Evolutionary conservation across 169 alveolate genomes (phyloP).

Genomic region (Plasmodium inui): DNA sequence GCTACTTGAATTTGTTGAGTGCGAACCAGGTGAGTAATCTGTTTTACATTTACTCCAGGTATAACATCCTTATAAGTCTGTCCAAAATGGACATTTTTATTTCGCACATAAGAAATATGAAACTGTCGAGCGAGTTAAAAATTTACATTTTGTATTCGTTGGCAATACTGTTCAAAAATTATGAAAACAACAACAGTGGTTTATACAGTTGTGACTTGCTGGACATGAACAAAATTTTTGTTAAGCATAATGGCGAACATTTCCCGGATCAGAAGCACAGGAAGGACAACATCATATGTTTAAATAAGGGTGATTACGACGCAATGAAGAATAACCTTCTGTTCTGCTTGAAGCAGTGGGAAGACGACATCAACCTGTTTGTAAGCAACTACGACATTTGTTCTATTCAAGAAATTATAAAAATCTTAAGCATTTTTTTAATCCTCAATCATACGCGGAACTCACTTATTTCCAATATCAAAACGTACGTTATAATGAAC

Average conservation of each 20-base stretch:
- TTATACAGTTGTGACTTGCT: conserved; percentile 33
- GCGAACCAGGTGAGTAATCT: conserved; percentile 58
- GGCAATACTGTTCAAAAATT: conserved; percentile 61
- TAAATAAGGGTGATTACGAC: conserved; percentile 2
- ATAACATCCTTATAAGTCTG: conserved; percentile 37
- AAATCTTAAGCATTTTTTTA: conserved; percentile 29
- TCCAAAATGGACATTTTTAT: conserved; percentile 40
- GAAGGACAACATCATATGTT: neutral
- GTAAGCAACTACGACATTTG: conserved; percentile 43
- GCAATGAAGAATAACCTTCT: conserved; percentile 25
- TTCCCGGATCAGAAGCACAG: neutral
- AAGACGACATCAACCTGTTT: conserved; percentile 37
- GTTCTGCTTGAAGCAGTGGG: conserved; percentile 46
- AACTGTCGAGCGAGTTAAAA: conserved; percentile 41
- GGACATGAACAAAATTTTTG: conserved; percentile 55
- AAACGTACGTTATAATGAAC: conserved; percentile 37
- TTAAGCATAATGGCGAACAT: conserved; percentile 9
- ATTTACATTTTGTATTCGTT: conserved; percentile 64
- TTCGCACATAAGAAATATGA: conserved; percentile 23
- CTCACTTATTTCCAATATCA: conserved; percentile 31
- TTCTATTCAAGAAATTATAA: conserved; percentile 62
- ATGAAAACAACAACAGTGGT: conserved; percentile 35
- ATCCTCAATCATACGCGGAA: conserved; percentile 25
- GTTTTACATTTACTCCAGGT: conserved; percentile 64
- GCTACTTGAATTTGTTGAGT: conserved; percentile 39